Percentiles rank a stretch among this genome's conserved stretches.
Conservation (phyloP, 2,329 filamentous ascomycete species). For the Coniella vitis region DNA sequence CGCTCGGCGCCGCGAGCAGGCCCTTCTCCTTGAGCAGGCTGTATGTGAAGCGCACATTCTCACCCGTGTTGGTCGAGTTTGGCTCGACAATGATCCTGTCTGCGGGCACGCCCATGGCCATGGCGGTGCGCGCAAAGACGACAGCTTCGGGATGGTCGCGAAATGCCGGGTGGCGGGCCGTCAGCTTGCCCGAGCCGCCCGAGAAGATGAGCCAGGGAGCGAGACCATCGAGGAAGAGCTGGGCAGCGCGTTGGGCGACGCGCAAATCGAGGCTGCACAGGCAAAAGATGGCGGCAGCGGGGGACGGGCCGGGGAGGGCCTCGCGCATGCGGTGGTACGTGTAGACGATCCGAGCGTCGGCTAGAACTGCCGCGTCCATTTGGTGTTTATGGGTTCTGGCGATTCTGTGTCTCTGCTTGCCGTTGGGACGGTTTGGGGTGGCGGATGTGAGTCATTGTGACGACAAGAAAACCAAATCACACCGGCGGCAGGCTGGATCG, state of each 20-base stretch:
- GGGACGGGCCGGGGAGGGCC: constrained; percentile 18
- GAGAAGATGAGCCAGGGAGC: constrained; percentile 37
- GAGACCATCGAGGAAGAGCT: constrained; percentile 33
- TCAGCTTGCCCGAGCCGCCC: constrained; percentile 35
- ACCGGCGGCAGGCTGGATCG: too few relatives aligned
- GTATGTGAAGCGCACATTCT: constrained; percentile 39
- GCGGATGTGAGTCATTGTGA: too few relatives aligned
- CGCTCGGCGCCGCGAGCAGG: constrained; percentile 12
- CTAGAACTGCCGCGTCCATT: not conserved
- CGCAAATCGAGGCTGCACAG: constrained; percentile 41
- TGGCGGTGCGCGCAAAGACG: constrained; percentile 35
- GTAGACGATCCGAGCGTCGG: constrained; percentile 33
- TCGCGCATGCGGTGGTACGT: constrained; percentile 37
- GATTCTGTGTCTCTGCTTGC: too few relatives aligned
- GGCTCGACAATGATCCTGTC: constrained; percentile 33
- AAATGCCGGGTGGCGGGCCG: constrained; percentile 29
- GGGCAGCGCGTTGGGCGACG: constrained; percentile 35
- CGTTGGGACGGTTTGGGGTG: too few relatives aligned
- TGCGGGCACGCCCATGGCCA: constrained; percentile 31
- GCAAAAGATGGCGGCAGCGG: constrained; percentile 37
- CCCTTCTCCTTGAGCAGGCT: constrained; percentile 25
- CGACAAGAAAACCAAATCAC: too few relatives aligned
- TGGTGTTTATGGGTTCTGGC: not conserved
- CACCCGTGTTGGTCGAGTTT: constrained; percentile 37
- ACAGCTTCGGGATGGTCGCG: constrained; percentile 37